Evolutionary conservation across 331 rosid species (phyloP).

Genomic region (Stylosanthes scabra): DNA sequence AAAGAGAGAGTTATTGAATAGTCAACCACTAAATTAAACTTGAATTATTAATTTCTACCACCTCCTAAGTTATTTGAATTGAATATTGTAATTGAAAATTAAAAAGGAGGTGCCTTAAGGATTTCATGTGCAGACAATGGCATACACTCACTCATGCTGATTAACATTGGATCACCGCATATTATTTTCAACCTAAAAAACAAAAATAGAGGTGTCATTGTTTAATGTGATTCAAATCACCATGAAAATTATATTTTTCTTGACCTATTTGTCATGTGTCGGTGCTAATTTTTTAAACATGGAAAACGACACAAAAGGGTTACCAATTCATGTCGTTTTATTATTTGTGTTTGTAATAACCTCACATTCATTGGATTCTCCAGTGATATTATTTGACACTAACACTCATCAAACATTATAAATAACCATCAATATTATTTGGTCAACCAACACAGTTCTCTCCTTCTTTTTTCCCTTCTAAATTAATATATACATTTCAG

Average conservation of each 20-base stretch:
- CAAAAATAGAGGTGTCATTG: slow-evolving; percentile 18
- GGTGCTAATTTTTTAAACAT: slow-evolving; percentile 33
- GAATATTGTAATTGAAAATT: slow-evolving; percentile 16
- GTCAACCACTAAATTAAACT: not conserved
- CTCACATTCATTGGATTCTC: slow-evolving; percentile 33
- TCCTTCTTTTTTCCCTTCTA: not conserved
- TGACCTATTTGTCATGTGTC: slow-evolving; percentile 29
- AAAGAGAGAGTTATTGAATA: too few species aligned
- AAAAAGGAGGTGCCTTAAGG: slow-evolving; percentile 63
- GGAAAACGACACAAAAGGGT: slow-evolving; percentile 24
- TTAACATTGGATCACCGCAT: slow-evolving; percentile 22
- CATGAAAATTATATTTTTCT: slow-evolving; percentile 4
- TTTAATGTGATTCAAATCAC: slow-evolving; percentile 2
- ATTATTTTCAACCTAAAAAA: slow-evolving; percentile 14
- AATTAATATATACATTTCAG: too few species aligned
- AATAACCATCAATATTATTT: slow-evolving; percentile 18
- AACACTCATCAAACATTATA: slow-evolving; percentile 13
- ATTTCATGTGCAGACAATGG: slow-evolving; percentile 62
- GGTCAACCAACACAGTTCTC: not conserved
- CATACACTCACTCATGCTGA: slow-evolving; percentile 56
- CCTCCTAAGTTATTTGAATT: slow-evolving; percentile 14
- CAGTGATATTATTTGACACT: slow-evolving; percentile 14
- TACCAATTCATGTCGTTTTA: not conserved
- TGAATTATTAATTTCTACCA: not conserved
- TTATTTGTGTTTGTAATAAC: not conserved